phyloP scores from a whole-genome alignment of 805 yeast genomes.

The Groenewaldozyma salmanticensis region DNA sequence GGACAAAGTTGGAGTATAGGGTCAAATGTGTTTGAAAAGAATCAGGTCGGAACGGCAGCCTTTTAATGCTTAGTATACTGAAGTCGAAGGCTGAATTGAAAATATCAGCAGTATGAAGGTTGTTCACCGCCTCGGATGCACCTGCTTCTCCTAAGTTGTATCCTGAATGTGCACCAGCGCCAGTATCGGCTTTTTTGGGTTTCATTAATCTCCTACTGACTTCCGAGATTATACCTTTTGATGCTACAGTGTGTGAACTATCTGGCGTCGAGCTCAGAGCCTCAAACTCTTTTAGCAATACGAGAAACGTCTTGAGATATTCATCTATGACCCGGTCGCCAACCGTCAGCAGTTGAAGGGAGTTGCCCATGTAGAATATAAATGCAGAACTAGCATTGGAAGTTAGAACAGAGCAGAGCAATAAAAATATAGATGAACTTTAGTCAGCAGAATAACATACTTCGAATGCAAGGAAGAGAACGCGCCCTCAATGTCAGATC shows the following conservation, averaged over 20 bases:
- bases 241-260: not conserved
- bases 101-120: not conserved
- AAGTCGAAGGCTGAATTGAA: not conserved
- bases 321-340: not conserved
- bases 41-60: constrained; percentile 22
- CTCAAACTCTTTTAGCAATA: not conserved
- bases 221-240: not conserved
- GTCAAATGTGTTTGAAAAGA: constrained; percentile 19
- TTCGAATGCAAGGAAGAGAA: not conserved
- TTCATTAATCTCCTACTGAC: not conserved
- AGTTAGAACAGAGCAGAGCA: too few relatives aligned
- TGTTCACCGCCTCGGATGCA: not conserved
- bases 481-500: constrained; percentile 10
- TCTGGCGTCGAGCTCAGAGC: not conserved
- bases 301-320: not conserved
- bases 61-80: not conserved
- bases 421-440: too few relatives aligned
- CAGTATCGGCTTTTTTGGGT: not conserved
- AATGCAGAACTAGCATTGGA: not conserved
- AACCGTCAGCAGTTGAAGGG: not conserved
- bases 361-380: not conserved
- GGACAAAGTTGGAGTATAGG: constrained; percentile 17
- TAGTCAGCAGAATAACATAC: not conserved
- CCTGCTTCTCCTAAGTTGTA: not conserved
- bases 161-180: not conserved